These are phyloP conservation scores for Pichia cabralensis DNA, from an alignment of 805 yeast species.

Conservation along the genomic window DNA sequence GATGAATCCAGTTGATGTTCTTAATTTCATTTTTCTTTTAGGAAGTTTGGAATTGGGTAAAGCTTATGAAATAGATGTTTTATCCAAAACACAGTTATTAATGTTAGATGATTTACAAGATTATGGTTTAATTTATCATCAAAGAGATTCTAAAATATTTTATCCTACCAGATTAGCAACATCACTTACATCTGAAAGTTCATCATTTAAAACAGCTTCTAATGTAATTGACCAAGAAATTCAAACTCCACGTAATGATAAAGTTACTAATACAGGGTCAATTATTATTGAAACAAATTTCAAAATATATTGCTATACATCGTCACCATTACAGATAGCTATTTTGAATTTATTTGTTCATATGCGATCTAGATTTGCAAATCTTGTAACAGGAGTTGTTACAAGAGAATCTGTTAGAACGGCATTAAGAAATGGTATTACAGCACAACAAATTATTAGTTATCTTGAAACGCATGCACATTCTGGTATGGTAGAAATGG, in stretches of 20 bases:
- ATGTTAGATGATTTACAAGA: slow-evolving; percentile 88
- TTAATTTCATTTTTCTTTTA: slow-evolving; percentile 85
- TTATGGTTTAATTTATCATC: slow-evolving; percentile 72
- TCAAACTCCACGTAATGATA: slow-evolving; percentile 18
- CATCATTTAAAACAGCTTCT: slow-evolving; percentile 62
- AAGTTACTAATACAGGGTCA: slow-evolving; percentile 39
- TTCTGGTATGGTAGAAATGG: slow-evolving; percentile 73
- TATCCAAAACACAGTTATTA: slow-evolving; percentile 70
- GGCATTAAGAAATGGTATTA: slow-evolving; percentile 81
- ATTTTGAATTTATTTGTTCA: slow-evolving; percentile 83
- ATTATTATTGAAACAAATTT: slow-evolving; percentile 89
- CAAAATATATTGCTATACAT: slow-evolving; percentile 85
- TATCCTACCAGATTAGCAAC: slow-evolving; percentile 90
- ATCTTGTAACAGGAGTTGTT: slow-evolving; percentile 87
- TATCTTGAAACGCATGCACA: slow-evolving; percentile 90
- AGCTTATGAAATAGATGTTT: slow-evolving; percentile 61
- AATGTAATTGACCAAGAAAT: slow-evolving; percentile 65
- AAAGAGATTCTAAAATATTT: slow-evolving; percentile 46
- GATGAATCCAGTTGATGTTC: slow-evolving; percentile 94
- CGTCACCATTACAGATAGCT: slow-evolving; percentile 91
- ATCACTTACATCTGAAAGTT: slow-evolving; percentile 76
- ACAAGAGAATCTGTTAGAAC: slow-evolving; percentile 85
- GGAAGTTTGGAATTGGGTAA: slow-evolving; percentile 90
- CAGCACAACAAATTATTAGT: slow-evolving; percentile 88
- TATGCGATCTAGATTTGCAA: slow-evolving; percentile 72